Base-by-base conservation (phyloP, 306 rosid species). In the Rosa multiflora region DNA sequence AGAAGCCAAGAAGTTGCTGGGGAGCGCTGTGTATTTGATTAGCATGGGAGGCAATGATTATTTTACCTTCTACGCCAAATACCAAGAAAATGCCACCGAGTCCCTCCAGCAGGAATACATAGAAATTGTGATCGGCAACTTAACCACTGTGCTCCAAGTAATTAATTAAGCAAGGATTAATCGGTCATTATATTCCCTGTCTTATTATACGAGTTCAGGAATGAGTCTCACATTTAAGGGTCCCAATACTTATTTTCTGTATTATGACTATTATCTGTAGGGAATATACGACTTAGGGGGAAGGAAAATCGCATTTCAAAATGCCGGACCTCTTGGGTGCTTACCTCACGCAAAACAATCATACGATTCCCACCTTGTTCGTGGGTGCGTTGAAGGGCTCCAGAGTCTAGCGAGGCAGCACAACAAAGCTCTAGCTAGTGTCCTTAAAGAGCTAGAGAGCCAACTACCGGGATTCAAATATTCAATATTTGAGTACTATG, bases 401-500 rank as follows among this genome's bases (percentile, higher is more conserved):
- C 64, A 88, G 56, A 62, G 72, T 56, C 59, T 78, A 8, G 67
- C 75, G 4, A 73, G 53, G 75, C 51, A 83, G 9, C 90, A 88
- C 68, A 85, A 90, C 63, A 53, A 2, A 42, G 72, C 80, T 64
- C 83, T 91, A 78, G 39, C 76, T 6, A 8, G 49, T 46, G 72
- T 74, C 61, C 89, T 89, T 59, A 40, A 26, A 1, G 72, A 85
- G 75, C 82, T 91, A 59, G 48, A 58, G 72, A 81, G 56, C 39
- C 58, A 83, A 4, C 82, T 91, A 62, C 52, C 76, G 67, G 93
- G 89, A 76, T 87, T 89, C 62, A 83, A 80, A 74, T 89, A 85
- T 75, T 86, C 93, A 58, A 39, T 52, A 10, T 8, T 67, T 6
- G 49, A 87, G 73, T 56, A 35, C n/a, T 87, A 70, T 72, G 40